Percentiles rank a stretch among this genome's conserved stretches.
These are phyloP conservation scores for Lasiodiplodia hormozganensis DNA, from an alignment of 2,329 filamentous ascomycete genomes.

Conservation along the genomic window DNA sequence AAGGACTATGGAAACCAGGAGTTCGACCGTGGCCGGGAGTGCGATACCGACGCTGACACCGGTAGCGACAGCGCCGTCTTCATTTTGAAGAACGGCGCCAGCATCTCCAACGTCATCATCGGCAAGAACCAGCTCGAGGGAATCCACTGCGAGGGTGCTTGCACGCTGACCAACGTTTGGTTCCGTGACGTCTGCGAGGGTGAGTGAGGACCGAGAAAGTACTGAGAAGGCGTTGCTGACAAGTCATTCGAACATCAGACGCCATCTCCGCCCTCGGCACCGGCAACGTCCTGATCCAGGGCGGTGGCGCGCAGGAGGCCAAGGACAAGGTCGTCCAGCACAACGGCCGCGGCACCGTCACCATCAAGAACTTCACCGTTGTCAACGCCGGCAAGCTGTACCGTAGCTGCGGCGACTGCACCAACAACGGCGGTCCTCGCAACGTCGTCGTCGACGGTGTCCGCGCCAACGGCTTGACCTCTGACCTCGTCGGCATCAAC, in stretches of 20 bases:
- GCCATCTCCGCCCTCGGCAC: constrained; percentile 39
- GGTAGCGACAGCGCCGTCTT: constrained; percentile 54
- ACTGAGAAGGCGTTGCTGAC: not conserved
- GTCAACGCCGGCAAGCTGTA: constrained; percentile 41
- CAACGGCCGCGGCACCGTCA: constrained; percentile 42
- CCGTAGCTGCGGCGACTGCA: constrained; percentile 42
- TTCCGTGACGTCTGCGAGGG: constrained; percentile 46
- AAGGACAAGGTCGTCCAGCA: constrained; percentile 44
- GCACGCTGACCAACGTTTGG: constrained; percentile 50
- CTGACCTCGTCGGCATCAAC: constrained; percentile 48
- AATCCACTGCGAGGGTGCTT: constrained; percentile 59
- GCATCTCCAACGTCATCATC: constrained; percentile 58
- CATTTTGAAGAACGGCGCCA: constrained; percentile 54
- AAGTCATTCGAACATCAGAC: constrained; percentile 42
- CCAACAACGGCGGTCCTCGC: constrained; percentile 40
- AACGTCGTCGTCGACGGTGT: constrained; percentile 49
- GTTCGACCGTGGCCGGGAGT: constrained; percentile 50
- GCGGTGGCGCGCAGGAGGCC: constrained; percentile 38
- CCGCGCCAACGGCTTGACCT: constrained; percentile 36
- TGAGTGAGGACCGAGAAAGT: not conserved
- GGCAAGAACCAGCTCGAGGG: constrained; percentile 53
- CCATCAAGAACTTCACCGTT: constrained; percentile 41
- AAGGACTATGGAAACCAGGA: constrained; percentile 38
- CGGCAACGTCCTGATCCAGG: constrained; percentile 36
- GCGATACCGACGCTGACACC: constrained; percentile 48